These are phyloP conservation scores for Emericellopsis atlantica DNA, from an alignment of 2,329 filamentous ascomycete genomes.

Conservation along the genomic window DNA sequence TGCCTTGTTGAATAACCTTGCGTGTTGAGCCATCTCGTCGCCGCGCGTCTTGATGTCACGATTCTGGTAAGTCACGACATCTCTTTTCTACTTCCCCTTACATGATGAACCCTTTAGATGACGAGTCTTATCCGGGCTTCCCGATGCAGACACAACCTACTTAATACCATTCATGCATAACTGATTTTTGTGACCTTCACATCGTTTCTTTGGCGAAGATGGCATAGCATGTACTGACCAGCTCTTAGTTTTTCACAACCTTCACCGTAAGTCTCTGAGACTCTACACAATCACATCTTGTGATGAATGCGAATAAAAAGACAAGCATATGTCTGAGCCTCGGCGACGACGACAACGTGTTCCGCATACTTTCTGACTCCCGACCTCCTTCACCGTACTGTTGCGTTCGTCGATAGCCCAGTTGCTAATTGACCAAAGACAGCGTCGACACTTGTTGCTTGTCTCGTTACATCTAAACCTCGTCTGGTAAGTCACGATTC, in stretches of 20 bases:
- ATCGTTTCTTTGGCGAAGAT: constrained; percentile 3
- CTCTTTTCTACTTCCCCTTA: constrained; percentile 12
- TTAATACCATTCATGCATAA: constrained; percentile 63
- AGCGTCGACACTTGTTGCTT: no score
- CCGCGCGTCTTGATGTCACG: neutral
- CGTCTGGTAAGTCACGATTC: neutral
- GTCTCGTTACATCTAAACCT: no score
- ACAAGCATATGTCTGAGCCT: constrained; percentile 98
- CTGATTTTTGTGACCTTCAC: constrained; percentile 20
- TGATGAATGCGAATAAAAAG: constrained; percentile 82
- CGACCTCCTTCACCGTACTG: constrained; percentile 5
- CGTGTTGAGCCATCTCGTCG: neutral
- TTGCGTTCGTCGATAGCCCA: neutral
- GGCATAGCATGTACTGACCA: no score
- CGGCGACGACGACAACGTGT: constrained; percentile 27
- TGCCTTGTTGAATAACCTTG: no score
- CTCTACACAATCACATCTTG: constrained; percentile 12
- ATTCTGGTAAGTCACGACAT: constrained; percentile 7
- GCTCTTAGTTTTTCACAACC: no score
- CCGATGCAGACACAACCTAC: constrained; percentile 54
- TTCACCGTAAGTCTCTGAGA: no score
- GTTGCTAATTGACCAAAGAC: no score
- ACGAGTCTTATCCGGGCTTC: constrained; percentile 68
- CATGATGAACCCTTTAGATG: constrained; percentile 44
- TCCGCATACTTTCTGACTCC: constrained; percentile 15